Base-by-base conservation (phyloP, 441 rosid genomes). In the Lepidium campestre region DNA sequence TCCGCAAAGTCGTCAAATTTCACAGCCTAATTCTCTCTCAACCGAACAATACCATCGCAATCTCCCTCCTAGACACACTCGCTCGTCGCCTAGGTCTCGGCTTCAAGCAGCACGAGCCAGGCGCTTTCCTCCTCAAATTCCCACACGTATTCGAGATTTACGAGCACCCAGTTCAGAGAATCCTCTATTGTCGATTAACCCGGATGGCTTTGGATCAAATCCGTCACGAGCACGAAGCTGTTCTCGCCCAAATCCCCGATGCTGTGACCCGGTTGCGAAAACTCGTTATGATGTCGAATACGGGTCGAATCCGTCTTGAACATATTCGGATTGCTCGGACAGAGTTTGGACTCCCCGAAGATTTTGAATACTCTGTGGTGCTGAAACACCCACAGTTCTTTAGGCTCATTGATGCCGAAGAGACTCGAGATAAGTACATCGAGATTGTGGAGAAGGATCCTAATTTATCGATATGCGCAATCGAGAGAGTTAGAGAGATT, bases 311-410 rank as follows among this genome's bases (percentile, higher is more conserved):
- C 40, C 83, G 96, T 31, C 79, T 94, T 22, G 96, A 94, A 47
- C 96, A 89, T 62, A 69, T 91, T 13, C 75, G 97, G 48, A 88
- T 94, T 22, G 97, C 94, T 9, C 68, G 93, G 69, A 65, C 69
- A 5, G 97, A 85, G 60, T 91, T 94, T 13, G 98, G 99, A 1
- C 80, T 94, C 70, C 98, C 97, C 1, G 98, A 94, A 46, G 97
- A 94, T 77, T 94, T 91, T 3, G 94, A 88, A 77, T 82, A 83
- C 61, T 94, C 94, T 3, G 89, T 91, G 46, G 50, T 91, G 70
- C 79, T 89, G 22, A 89, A 84, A 58, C 41, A 88, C 35, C 97
- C 94, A 0, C 67, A 83, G 57, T 79, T 62, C 78, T 91, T 94
- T 59, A 79, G 81, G 10, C 76, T 91, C 34, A 31, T 85, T 7